Evolutionary conservation across 331 rosid genomes (phyloP).

Genomic region (Rhamnella rubrinervis): DNA sequence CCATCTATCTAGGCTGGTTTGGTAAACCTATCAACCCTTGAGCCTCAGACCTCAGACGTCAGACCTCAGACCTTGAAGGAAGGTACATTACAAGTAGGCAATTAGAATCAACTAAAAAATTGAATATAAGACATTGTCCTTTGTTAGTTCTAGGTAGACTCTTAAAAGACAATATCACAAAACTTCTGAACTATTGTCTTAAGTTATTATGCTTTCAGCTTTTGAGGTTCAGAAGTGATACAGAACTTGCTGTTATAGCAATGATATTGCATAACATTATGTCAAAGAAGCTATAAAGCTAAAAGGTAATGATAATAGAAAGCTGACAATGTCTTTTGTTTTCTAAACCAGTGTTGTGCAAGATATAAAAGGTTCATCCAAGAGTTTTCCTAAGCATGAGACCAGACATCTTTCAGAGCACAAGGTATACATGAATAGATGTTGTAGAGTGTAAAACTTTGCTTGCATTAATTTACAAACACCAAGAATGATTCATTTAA

Average conservation of each 20-base stretch:
- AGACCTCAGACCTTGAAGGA: not conserved
- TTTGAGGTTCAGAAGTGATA: not conserved
- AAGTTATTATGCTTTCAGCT: not conserved
- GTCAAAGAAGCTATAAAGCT: not conserved
- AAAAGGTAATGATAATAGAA: not conserved
- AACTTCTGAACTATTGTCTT: not conserved
- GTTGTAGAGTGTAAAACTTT: not conserved
- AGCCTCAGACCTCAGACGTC: no score
- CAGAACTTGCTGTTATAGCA: no score
- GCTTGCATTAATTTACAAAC: conserved; percentile 11
- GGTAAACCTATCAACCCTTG: not conserved
- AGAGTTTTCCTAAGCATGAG: conserved; percentile 82
- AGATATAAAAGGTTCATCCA: conserved; percentile 70
- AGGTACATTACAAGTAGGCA: not conserved
- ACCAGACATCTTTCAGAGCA: conserved; percentile 92
- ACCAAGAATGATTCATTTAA: conserved; percentile 4
- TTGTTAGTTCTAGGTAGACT: not conserved
- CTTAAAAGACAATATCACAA: not conserved
- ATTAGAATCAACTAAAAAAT: not conserved
- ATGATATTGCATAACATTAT: not conserved
- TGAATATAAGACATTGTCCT: not conserved
- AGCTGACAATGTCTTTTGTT: conserved; percentile 1
- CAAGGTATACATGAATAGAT: conserved; percentile 52
- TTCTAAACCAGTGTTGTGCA: conserved; percentile 48
- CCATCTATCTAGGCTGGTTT: not conserved